phyloP scores from a whole-genome alignment of 352 stramenopile species.

The Poterioochromonas sp. region DNA sequence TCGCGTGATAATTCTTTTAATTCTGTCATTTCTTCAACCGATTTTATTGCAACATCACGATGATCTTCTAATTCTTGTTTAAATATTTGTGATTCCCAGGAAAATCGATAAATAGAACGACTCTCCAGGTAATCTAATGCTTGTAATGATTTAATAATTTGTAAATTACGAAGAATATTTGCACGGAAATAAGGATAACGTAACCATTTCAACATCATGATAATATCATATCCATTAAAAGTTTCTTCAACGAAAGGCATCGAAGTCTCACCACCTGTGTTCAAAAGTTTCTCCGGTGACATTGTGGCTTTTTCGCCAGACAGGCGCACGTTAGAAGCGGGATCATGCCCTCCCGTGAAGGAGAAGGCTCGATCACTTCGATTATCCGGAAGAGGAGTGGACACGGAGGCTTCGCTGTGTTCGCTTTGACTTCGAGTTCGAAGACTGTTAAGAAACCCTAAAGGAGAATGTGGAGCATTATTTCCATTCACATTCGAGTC shows the following conservation, averaged over 20 bases:
- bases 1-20: conserved; percentile 24
- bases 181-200: conserved; percentile 1
- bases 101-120: background rate
- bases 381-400: background rate
- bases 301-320: background rate
- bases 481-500: background rate
- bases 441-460: background rate
- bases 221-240: background rate
- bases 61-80: conserved; percentile 30
- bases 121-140: conserved; percentile 9
- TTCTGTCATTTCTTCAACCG: conserved; percentile 31
- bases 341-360: background rate
- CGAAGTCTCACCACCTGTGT: background rate
- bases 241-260: background rate
- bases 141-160: background rate
- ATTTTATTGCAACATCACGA: conserved; percentile 29
- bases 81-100: background rate
- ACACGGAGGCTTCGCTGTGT: background rate
- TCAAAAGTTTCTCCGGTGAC: background rate
- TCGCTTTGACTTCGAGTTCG: background rate
- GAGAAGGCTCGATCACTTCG: background rate
- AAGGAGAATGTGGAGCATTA: background rate
- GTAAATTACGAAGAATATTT: background rate
- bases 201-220: conserved; percentile 20
- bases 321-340: no score